Evolutionary conservation across 2,329 filamentous ascomycete species (phyloP), one percentile per base, ranked within the genome.

Genomic region (Ascochyta pisi): DNA sequence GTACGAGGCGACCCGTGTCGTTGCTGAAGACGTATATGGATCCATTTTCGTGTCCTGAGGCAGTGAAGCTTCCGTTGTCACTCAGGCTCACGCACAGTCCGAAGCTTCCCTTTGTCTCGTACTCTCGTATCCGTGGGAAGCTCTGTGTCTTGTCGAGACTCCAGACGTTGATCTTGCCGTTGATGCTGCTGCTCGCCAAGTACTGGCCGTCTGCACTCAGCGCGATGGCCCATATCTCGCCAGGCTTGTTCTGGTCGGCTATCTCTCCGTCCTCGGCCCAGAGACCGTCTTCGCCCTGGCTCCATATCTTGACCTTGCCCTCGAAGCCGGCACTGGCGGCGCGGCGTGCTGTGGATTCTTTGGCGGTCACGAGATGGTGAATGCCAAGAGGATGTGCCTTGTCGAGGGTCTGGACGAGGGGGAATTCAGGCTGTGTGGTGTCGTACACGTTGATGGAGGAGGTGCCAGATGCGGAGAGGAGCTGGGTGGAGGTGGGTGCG

Each of bases 1-100:
- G 94, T 12, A 91, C 82, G 66, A 99, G 86, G 50, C 91, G 86
- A 3, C 91, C 91, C 0, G 90, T 92, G 65, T 92, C 89, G 69
- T 96, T 98, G 80, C 92, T 93, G 82, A 98, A 99, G 59, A 99
- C 87, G 78, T 97, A 97, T 60, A 98, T 85, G 12, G 87, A 88
- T 15, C 95, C 95, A 68, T 90, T 96, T 74, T 96, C 90, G 77
- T 99, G 94, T 0, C 95, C 95, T 48, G 90, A 96, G 4, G 93
- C 94, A 27, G 93, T 96, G 75, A 92, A 89, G 60, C 86, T 88
- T 49, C 93, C 94, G 74, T 99, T 90, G 19, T 79, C 73, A 57
- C 85, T 88, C 73, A 98, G 77, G 73, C 95, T 93, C 58, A 99
- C 87, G 68, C 89, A 90, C 78, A 95, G 86, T 34, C 92, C 94